A percentile compares a stretch with the other conserved stretches of the same genome.
Conservation (phyloP, 2,329 filamentous ascomycete species). For the Kalaharituber pfeilii region DNA sequence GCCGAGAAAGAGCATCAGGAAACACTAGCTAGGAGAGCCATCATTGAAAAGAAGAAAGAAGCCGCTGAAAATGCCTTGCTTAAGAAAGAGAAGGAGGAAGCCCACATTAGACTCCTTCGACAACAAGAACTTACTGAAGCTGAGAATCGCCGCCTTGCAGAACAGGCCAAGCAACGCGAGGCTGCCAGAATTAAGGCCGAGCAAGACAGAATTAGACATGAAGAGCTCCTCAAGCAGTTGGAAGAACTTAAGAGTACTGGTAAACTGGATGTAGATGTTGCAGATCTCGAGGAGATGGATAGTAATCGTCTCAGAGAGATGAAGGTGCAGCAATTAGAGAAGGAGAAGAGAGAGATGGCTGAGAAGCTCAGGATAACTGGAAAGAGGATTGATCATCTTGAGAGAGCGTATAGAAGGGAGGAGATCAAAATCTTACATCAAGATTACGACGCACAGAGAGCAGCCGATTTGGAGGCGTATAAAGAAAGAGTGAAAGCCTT, state of each 20-base stretch:
- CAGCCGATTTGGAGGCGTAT: conserved; percentile 61
- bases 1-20: conserved; percentile 84
- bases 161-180: conserved; percentile 83
- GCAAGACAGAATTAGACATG: conserved; percentile 73
- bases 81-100: conserved; percentile 80
- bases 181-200: conserved; percentile 71
- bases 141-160: conserved; percentile 72
- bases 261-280: conserved; percentile 40
- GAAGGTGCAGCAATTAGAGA: conserved; percentile 89
- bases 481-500: conserved; percentile 63
- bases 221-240: conserved; percentile 84
- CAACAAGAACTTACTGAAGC: conserved; percentile 79
- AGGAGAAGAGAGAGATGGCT: conserved; percentile 91
- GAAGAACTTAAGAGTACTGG: conserved; percentile 78
- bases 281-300: conserved; percentile 62
- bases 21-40: conserved; percentile 64
- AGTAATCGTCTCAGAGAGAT: conserved; percentile 79
- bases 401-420: conserved; percentile 91
- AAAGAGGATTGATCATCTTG: conserved; percentile 91
- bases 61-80: conserved; percentile 78
- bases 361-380: conserved; percentile 80
- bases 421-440: conserved; percentile 77
- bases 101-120: conserved; percentile 67
- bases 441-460: conserved; percentile 70
- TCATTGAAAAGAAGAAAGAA: conserved; percentile 96